Percentiles rank a stretch among this genome's conserved stretches.
Conservation (phyloP, 75 land plant species). For the Selaginella tamariscina region DNA sequence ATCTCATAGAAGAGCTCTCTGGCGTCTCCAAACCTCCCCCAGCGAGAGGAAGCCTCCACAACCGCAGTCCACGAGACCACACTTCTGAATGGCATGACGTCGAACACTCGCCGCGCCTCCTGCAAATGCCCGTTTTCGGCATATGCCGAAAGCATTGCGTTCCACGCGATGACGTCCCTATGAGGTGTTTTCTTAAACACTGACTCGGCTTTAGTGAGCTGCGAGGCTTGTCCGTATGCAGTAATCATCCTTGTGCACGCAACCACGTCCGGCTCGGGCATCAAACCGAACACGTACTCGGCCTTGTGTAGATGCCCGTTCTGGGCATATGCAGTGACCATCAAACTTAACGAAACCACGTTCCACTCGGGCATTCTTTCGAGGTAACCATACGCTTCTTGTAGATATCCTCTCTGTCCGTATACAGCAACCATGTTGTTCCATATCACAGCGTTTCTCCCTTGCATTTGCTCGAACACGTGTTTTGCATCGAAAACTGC, state of each 20-base stretch:
- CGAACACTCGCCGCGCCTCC: background rate
- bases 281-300: background rate
- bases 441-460: background rate
- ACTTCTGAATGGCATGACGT: background rate
- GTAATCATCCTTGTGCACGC: background rate
- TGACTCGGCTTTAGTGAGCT: background rate
- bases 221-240: background rate
- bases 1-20: background rate
- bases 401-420: background rate
- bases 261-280: background rate
- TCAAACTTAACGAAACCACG: background rate
- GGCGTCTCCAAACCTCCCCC: background rate
- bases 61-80: background rate
- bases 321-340: background rate
- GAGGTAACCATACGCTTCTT: background rate
- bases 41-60: background rate
- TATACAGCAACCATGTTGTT: background rate
- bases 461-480: background rate
- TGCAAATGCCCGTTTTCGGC: background rate
- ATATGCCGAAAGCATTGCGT: background rate
- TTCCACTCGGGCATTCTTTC: background rate
- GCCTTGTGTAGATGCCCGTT: background rate
- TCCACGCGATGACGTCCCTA: background rate
- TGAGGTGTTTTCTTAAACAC: background rate
- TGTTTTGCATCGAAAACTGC: background rate